Base-by-base conservation (phyloP, 176 grass and related monocot species). In the Eragrostis nindensis region DNA sequence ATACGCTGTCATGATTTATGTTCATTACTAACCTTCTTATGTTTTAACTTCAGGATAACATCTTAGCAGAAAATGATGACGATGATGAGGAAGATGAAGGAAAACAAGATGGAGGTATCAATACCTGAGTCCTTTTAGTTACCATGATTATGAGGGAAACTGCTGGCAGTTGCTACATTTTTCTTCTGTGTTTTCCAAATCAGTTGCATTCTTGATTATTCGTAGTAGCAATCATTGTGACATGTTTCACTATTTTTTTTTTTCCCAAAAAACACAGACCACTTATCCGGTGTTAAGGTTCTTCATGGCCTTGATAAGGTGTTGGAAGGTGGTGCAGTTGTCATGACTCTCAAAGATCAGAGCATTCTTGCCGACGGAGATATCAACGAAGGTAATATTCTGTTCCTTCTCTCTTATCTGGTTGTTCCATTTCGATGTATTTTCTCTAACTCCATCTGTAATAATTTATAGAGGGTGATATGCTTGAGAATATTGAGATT, bases 401-500 rank as follows among this genome's bases (percentile, higher is more conserved):
- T 72, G 5, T 75, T 41, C 6, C 12, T 80, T 66, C 71, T 30
- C 32, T 74, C 21, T 36, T n/a, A 16, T 8, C 17, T 12, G 1
- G 11, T 36, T 73, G n/a, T 75, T 49, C 40, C 14, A 62, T 21
- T 6, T 76, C 27, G 73, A 27, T 50, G 15, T 60, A 83, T 86
- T 55, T 92, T 76, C 46, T 74, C 16, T 86, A 82, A 76, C 71
- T 78, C 36, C 8, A 52, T 10, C 19, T 56, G 43, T 64, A 64
- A 79, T 80, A 64, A 71, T 84, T 83, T 77, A 25, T 66, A 99
- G 96, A 95, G 8, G 82, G 64, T 56, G 92, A 95, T 86, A 88
- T 91, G 92, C 96, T 98, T 82, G 88, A 95, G 87, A 95, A 98
- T 86, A 94, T 98, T 38, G 88, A 95, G 86, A 99, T 95, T 82